Evolutionary conservation across 192 early-diverging fungal species (phyloP), one percentile per base, ranked within the genome.

Genomic region (Coemansia erecta): DNA sequence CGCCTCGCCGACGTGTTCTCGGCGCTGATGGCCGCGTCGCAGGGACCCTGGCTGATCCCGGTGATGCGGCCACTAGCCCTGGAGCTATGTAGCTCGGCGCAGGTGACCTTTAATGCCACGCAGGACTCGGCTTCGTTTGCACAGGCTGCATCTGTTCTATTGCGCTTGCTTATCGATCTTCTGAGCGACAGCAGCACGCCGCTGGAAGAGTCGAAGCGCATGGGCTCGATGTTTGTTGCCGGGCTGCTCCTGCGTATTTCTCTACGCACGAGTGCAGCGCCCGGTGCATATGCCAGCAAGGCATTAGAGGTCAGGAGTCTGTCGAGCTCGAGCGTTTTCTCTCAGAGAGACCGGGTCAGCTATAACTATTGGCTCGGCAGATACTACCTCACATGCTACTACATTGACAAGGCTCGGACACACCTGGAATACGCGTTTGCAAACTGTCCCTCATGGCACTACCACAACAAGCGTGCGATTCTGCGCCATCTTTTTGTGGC

Each of bases 321-420:
- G 35, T 52, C 43, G 54, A 21, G 55, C 7, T 26, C 44, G 15
- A 35, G 55, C 12, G 57, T 46, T 2, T 68, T 78, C 46, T 58
- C 70, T 1, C 44, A 18, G 19, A 66, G 66, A 50, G 76, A 78
- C 24, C 53, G 62, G 3, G 49, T 61, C 1, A 68, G 58, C 41
- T 78, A 69, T 41, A 71, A 58, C 43, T 78, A 72, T 52, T 78
- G 76, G 76, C 61, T 72, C 0, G 76, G 76, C 1, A 58, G 76
- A 4, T 78, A 78, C 60, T 72, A 69, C 22, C 60, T 78, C 14
- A 63, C 66, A 2, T 72, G 76, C 56, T 78, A 72, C 44, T 68
- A 53, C 18, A 54, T 78, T 23, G 76, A 78, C n/a, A 40, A 24
- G 17, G 76, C 76, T 15, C 70, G 70, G 17, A 50, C 11, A 6